Conservation (phyloP, 257 asterid species). For the Coffea eugenioides region DNA sequence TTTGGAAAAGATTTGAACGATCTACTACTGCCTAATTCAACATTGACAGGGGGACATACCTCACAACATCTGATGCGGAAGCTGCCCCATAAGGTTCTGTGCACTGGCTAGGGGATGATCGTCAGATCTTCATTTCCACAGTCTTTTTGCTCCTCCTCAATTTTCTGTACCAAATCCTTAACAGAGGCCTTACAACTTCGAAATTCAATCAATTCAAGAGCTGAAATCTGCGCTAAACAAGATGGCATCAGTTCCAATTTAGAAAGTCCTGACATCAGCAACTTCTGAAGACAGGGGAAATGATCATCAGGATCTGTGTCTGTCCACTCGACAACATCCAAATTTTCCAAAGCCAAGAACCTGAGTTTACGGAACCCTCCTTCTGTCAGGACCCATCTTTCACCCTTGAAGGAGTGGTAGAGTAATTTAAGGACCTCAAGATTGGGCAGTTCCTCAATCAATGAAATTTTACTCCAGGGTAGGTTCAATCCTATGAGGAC, state of each 20-base stretch:
- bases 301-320: not conserved
- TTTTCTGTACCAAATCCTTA: too few species aligned
- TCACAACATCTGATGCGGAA: too few species aligned
- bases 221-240: not conserved
- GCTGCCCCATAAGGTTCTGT: too few species aligned
- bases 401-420: not conserved
- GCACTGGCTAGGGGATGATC: too few species aligned
- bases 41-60: too few species aligned
- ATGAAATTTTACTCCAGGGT: not conserved
- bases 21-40: too few species aligned
- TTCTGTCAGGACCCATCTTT: not conserved
- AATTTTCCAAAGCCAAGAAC: not conserved
- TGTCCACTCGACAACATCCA: not conserved
- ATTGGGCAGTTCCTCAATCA: not conserved
- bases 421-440: not conserved
- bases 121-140: too few species aligned
- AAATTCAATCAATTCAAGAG: not conserved
- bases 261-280: too few species aligned
- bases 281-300: not conserved
- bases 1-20: too few species aligned
- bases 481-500: not conserved
- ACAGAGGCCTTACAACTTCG: not conserved
- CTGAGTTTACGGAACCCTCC: not conserved
- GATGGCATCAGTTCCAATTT: not conserved
- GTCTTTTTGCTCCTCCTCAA: too few species aligned